Evolutionary conservation across 2,329 filamentous ascomycete species (phyloP).

Genomic region (Sphaceloma murrayae): DNA sequence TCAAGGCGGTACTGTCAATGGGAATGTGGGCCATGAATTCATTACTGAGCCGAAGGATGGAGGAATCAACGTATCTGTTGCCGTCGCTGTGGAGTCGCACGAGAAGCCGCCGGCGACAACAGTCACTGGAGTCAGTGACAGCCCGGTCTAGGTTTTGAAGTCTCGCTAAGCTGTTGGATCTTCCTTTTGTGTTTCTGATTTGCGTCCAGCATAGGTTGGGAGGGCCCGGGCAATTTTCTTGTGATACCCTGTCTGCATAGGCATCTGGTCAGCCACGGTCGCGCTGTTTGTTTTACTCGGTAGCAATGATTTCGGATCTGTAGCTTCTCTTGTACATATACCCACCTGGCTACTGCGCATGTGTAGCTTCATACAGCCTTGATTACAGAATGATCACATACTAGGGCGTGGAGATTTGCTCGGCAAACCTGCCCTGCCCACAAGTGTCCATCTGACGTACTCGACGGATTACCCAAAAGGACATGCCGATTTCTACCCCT

Average conservation of each 20-base stretch:
- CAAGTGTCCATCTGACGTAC: slow-evolving; percentile 1
- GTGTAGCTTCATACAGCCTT: too few species aligned
- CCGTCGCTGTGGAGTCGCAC: not conserved
- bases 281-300: not conserved
- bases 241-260: not conserved
- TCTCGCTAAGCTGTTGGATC: too few species aligned
- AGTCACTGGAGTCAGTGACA: not conserved
- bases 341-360: too few species aligned
- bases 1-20: not conserved
- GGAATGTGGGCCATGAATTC: not conserved
- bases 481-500: not conserved
- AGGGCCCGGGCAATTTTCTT: not conserved
- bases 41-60: not conserved
- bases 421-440: slow-evolving; percentile 6
- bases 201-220: not conserved
- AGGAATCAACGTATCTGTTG: slow-evolving; percentile 4
- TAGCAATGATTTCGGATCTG: not conserved
- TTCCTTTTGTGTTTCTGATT: not conserved
- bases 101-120: not conserved
- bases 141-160: slow-evolving; percentile 1
- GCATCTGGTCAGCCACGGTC: not conserved
- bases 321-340: too few species aligned
- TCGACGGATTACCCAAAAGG: not conserved
- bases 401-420: not conserved
- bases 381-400: too few species aligned